These are phyloP conservation scores for Daldinia sp. DNA, from an alignment of 2,329 filamentous ascomycete species.

Conservation along the genomic window DNA sequence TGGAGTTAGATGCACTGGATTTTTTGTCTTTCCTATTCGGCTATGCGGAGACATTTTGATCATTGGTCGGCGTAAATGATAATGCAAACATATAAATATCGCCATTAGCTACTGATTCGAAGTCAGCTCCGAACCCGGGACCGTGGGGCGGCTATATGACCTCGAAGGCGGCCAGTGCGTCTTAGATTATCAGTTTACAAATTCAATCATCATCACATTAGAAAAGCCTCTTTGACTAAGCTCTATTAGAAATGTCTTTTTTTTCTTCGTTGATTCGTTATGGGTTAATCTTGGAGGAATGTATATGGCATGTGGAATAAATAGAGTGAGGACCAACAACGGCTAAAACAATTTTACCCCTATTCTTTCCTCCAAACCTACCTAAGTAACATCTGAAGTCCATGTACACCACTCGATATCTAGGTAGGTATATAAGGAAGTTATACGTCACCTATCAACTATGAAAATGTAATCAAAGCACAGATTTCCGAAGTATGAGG, in stretches of 20 bases:
- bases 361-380: neutral
- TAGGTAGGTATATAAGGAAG: too few species aligned
- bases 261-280: neutral
- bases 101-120: slow-evolving; percentile 21
- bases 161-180: neutral
- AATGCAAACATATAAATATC: neutral
- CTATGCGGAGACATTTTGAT: slow-evolving; percentile 11
- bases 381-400: neutral
- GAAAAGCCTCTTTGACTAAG: neutral
- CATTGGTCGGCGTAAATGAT: slow-evolving; percentile 17
- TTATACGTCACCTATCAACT: too few species aligned
- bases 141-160: slow-evolving; percentile 19
- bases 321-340: neutral
- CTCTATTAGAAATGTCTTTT: neutral
- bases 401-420: neutral
- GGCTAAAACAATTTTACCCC: neutral
- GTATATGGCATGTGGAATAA: neutral
- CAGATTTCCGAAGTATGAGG: neutral
- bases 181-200: neutral
- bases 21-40: slow-evolving; percentile 32
- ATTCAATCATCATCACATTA: slow-evolving; percentile 1
- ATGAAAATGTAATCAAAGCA: neutral
- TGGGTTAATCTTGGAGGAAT: neutral
- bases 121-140: slow-evolving; percentile 35
- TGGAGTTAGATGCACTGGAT: slow-evolving; percentile 19